Evolutionary conservation across 2,329 filamentous ascomycete genomes (phyloP).

Genomic region (Penicillium sp.): DNA sequence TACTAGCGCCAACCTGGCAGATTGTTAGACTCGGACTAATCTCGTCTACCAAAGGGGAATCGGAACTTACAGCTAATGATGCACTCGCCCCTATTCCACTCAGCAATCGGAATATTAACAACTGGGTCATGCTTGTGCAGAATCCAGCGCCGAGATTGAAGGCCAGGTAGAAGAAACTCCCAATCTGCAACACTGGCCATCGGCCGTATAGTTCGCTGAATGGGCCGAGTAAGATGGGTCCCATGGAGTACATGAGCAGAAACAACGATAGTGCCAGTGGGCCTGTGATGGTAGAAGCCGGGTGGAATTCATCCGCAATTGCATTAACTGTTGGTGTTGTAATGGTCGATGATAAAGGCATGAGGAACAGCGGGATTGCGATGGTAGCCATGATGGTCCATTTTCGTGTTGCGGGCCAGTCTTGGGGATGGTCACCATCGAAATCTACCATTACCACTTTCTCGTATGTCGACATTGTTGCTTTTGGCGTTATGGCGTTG

Average conservation of each 20-base stretch:
- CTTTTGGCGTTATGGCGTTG: background rate
- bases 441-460: conserved; percentile 8
- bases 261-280: too few relatives aligned
- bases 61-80: conserved; percentile 2
- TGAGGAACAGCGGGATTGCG: background rate
- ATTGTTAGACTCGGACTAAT: background rate
- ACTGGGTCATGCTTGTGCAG: too few relatives aligned
- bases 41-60: background rate
- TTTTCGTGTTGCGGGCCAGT: conserved; percentile 7
- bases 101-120: too few relatives aligned
- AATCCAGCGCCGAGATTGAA: too few relatives aligned
- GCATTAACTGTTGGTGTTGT: background rate
- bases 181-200: too few relatives aligned
- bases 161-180: too few relatives aligned
- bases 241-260: too few relatives aligned
- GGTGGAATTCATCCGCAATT: too few relatives aligned
- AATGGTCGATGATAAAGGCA: conserved; percentile 6
- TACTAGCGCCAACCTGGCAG: conserved; percentile 12
- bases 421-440: conserved; percentile 7
- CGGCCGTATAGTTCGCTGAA: too few relatives aligned
- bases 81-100: too few relatives aligned
- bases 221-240: too few relatives aligned
- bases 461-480: background rate
- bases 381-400: background rate
- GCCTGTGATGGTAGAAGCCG: too few relatives aligned